Conservation (phyloP, 2,329 filamentous ascomycete genomes). For the Diplodia sapinea region DNA sequence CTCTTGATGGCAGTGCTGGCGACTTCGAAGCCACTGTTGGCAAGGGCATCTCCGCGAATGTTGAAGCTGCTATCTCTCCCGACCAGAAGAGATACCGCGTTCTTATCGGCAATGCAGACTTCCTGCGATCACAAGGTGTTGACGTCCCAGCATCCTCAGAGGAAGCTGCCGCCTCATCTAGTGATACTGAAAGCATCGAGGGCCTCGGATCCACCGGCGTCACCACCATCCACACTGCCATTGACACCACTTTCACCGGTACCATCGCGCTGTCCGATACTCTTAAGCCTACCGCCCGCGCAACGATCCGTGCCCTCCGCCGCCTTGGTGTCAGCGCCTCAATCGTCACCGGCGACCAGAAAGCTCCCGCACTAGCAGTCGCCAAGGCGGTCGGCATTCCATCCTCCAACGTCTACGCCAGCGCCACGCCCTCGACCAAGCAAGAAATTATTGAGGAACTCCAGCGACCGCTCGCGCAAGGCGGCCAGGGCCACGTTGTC, state of each 20-base stretch:
- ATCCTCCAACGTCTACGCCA: constrained; percentile 76
- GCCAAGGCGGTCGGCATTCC: constrained; percentile 83
- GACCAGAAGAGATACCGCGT: constrained; percentile 76
- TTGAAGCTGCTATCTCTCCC: constrained; percentile 75
- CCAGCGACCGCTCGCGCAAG: constrained; percentile 56
- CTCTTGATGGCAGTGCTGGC: constrained; percentile 81
- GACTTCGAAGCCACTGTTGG: constrained; percentile 86
- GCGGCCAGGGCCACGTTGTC: constrained; percentile 69
- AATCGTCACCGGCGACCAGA: constrained; percentile 93
- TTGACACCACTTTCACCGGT: constrained; percentile 81
- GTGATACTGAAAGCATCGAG: constrained; percentile 37
- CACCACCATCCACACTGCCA: constrained; percentile 89
- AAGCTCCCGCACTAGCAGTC: constrained; percentile 81
- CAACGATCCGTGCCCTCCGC: constrained; percentile 79
- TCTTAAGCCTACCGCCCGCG: constrained; percentile 84
- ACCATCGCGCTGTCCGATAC: constrained; percentile 85
- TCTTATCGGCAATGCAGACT: constrained; percentile 81
- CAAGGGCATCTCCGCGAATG: constrained; percentile 79
- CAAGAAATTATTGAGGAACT: constrained; percentile 81
- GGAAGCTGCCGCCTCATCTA: constrained; percentile 36
- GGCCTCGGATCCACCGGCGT: constrained; percentile 65
- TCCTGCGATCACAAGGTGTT: constrained; percentile 74
- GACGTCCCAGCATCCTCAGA: constrained; percentile 58
- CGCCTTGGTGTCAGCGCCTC: constrained; percentile 85
- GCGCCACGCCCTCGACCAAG: constrained; percentile 90